Conservation (phyloP, 2,329 filamentous ascomycete genomes). For the Neonectria faginata region DNA sequence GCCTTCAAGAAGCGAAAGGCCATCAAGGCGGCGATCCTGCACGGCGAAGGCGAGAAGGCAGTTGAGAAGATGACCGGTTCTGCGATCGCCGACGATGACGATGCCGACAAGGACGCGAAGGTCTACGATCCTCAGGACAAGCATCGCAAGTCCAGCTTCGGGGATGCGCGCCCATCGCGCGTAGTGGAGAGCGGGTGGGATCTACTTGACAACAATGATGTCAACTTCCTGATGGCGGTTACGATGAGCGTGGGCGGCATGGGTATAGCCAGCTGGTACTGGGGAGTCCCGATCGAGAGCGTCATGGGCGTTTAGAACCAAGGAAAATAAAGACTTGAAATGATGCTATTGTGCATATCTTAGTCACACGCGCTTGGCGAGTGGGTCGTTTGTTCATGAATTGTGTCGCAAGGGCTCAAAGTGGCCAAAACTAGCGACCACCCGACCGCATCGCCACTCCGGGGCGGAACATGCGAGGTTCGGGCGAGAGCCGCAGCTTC, state of each 20-base stretch:
- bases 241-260: conserved; percentile 85
- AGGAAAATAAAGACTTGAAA: conserved; percentile 40
- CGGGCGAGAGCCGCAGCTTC: conserved; percentile 27
- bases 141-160: conserved; percentile 64
- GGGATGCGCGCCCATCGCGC: conserved; percentile 69
- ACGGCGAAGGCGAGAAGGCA: conserved; percentile 58
- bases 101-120: conserved; percentile 49
- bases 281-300: conserved; percentile 64
- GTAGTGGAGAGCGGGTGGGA: conserved; percentile 75
- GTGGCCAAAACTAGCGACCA: conserved; percentile 18
- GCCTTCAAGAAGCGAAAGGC: conserved; percentile 51
- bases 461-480: conserved; percentile 32
- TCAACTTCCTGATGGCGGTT: conserved; percentile 92
- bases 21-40: conserved; percentile 56
- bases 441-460: conserved; percentile 16
- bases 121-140: conserved; percentile 64
- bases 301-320: conserved; percentile 51
- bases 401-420: conserved; percentile 1
- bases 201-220: conserved; percentile 92
- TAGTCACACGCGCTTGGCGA: not conserved
- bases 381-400: conserved; percentile 6
- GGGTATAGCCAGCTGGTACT: conserved; percentile 70
- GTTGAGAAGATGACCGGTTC: conserved; percentile 52
- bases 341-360: conserved; percentile 30
- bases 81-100: conserved; percentile 51